phyloP scores from a whole-genome alignment of 306 rosid species.

The Quercus glauca region DNA sequence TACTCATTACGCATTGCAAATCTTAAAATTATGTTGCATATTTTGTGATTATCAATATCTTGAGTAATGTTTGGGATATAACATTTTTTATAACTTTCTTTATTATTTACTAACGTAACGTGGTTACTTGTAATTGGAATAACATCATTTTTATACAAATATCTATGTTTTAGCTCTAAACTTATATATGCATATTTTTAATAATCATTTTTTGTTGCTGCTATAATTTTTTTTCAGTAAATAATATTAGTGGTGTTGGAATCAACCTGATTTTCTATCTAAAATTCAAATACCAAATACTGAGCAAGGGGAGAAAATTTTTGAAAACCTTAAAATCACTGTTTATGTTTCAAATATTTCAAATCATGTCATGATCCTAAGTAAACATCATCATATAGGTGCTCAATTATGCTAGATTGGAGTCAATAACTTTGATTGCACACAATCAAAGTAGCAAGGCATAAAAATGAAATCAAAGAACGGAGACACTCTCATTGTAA shows the following conservation, averaged over 20 bases:
- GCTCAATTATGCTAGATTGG: slow-evolving; percentile 1
- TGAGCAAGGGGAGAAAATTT: neutral
- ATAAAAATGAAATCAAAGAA: slow-evolving; percentile 5
- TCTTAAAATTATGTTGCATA: neutral
- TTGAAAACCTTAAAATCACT: no score
- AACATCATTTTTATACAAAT: no score
- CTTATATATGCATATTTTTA: no score
- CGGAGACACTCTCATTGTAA: neutral
- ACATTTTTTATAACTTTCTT: no score
- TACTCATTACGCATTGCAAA: slow-evolving; percentile 3
- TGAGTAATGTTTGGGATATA: no score
- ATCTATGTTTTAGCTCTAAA: no score
- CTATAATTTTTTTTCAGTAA: no score
- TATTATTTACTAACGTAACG: no score
- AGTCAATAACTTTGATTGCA: slow-evolving; percentile 9
- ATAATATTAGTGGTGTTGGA: neutral
- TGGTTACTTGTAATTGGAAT: no score
- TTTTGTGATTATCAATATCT: neutral
- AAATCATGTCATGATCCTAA: neutral
- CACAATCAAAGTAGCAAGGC: neutral
- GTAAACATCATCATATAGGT: slow-evolving; percentile 5
- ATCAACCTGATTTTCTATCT: neutral
- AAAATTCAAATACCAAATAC: neutral
- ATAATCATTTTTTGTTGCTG: no score
- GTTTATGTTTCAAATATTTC: neutral